These are phyloP conservation scores for Drechslerella dactyloides DNA, from an alignment of 2,329 filamentous ascomycete genomes.

Conservation along the genomic window DNA sequence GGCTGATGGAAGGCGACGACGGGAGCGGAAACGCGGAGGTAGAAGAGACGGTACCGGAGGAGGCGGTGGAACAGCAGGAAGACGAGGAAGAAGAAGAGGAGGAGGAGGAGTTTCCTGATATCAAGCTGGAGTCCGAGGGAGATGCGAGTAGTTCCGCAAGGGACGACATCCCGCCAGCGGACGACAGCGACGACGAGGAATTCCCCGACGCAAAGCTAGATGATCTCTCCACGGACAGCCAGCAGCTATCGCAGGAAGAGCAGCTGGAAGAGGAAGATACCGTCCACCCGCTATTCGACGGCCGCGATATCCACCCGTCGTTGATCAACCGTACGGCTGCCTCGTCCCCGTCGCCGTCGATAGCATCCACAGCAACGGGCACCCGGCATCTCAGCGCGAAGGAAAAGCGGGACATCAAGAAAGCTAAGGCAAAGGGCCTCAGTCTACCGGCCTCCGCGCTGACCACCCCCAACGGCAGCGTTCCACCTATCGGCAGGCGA, in stretches of 20 bases:
- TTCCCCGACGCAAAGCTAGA: conserved; percentile 59
- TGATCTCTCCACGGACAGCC: conserved; percentile 53
- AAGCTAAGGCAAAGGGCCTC: conserved; percentile 58
- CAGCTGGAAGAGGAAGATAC: conserved; percentile 55
- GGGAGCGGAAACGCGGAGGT: conserved; percentile 4
- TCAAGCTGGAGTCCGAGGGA: conserved; percentile 53
- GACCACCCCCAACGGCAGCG: conserved; percentile 29
- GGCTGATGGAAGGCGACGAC: conserved; percentile 43
- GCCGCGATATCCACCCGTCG: conserved; percentile 52
- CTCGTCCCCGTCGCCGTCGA: conserved; percentile 31
- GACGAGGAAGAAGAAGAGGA: conserved; percentile 55
- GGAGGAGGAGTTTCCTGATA: conserved; percentile 59
- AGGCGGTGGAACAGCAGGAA: conserved; percentile 29
- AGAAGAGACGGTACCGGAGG: conserved; percentile 11
- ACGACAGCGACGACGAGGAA: conserved; percentile 55
- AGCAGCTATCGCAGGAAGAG: conserved; percentile 51
- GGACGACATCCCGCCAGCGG: conserved; percentile 52
- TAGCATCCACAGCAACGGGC: conserved; percentile 51
- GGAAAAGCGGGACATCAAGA: conserved; percentile 60
- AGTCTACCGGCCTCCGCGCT: conserved; percentile 29
- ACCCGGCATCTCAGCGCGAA: conserved; percentile 58
- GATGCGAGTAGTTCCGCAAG: conserved; percentile 51
- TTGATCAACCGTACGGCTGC: conserved; percentile 48
- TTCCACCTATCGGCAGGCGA: conserved; percentile 29
- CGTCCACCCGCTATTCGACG: conserved; percentile 56